Conservation (phyloP, 257 asterid species). For the Jaltomata sinuosa region DNA sequence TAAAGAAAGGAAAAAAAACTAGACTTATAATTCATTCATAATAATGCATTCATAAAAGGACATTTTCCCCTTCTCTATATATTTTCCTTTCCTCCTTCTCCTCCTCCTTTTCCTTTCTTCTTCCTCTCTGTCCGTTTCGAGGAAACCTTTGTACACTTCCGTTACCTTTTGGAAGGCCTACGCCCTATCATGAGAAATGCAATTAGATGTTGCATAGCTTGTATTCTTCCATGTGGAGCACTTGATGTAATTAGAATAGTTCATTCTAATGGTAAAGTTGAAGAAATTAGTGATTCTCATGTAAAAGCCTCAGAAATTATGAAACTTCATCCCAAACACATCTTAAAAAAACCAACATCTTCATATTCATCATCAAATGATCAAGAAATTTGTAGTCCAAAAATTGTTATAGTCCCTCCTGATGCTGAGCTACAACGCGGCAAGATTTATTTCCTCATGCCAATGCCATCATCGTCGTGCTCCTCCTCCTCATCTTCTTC, state of each 20-base stretch:
- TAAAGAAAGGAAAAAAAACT: neutral
- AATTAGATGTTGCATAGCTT: conserved; percentile 86
- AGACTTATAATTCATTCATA: neutral
- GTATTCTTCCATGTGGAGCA: conserved; percentile 96
- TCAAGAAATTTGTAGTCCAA: conserved; percentile 41
- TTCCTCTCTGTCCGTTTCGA: too few species aligned
- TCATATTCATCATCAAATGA: neutral
- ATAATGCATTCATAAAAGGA: conserved; percentile 4
- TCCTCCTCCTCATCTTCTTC: conserved; percentile 20
- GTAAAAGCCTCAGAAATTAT: conserved; percentile 72
- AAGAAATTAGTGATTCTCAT: conserved; percentile 51
- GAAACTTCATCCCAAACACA: conserved; percentile 76
- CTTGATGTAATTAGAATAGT: conserved; percentile 91
- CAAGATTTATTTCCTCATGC: conserved; percentile 85
- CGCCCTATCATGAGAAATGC: conserved; percentile 59
- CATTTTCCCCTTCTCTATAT: conserved; percentile 8
- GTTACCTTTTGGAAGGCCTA: too few species aligned
- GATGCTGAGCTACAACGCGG: conserved; percentile 88
- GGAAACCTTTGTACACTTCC: too few species aligned
- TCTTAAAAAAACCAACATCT: conserved; percentile 61
- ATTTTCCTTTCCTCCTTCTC: neutral
- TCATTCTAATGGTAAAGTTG: conserved; percentile 78
- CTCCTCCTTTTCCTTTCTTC: neutral
- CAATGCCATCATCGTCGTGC: conserved; percentile 19
- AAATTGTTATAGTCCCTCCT: conserved; percentile 62